These are phyloP conservation scores for Prunella vulgaris DNA, from an alignment of 257 asterid genomes.

Conservation along the genomic window DNA sequence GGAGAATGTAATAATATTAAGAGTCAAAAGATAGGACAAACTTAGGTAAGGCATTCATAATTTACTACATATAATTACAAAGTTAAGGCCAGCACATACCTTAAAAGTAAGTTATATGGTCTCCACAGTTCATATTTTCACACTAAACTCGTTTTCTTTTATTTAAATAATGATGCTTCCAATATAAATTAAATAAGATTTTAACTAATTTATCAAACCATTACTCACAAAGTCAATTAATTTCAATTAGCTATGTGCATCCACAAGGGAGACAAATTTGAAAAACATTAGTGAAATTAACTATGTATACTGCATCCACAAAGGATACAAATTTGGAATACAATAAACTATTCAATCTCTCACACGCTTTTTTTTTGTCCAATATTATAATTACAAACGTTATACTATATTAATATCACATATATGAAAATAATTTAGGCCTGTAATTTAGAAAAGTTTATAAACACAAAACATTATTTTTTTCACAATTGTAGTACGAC, in stretches of 20 bases:
- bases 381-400: neutral
- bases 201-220: neutral
- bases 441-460: no score
- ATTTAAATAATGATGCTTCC: neutral
- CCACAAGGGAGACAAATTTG: neutral
- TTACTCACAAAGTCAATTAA: slow-evolving; percentile 7
- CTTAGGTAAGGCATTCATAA: slow-evolving; percentile 1
- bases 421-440: no score
- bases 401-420: no score
- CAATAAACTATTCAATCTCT: neutral
- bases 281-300: neutral
- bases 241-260: neutral
- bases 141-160: neutral
- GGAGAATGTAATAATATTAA: no score
- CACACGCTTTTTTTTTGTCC: neutral
- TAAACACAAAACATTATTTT: no score
- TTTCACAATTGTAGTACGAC: no score
- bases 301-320: neutral
- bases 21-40: neutral
- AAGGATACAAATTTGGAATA: neutral
- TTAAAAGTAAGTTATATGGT: neutral
- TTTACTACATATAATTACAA: neutral
- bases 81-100: neutral
- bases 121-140: no score
- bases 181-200: neutral